Evolutionary conservation across 2,329 filamentous ascomycete species (phyloP).

Genomic region (Colletotrichum sp.): DNA sequence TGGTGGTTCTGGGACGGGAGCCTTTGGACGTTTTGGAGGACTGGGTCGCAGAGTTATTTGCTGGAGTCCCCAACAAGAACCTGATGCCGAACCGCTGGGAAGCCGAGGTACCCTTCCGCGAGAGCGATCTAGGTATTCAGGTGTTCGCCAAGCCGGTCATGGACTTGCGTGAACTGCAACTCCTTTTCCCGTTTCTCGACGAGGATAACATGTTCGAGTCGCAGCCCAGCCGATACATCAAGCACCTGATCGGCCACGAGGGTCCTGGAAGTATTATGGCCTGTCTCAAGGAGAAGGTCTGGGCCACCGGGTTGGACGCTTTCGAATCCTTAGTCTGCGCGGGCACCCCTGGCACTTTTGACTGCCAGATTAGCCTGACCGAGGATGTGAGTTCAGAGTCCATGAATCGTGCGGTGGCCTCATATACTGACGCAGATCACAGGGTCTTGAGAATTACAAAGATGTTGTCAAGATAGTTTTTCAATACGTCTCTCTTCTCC

Average conservation of each 20-base stretch:
- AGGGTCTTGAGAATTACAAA: conserved; percentile 79
- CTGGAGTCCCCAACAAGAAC: conserved; percentile 80
- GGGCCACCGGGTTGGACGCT: too few relatives aligned
- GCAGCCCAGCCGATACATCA: conserved; percentile 84
- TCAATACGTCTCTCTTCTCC: conserved; percentile 89
- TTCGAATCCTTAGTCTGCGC: too few relatives aligned
- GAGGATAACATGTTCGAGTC: conserved; percentile 80
- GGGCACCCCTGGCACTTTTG: conserved; percentile 78
- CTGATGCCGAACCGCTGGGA: conserved; percentile 66
- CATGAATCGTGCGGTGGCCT: too few relatives aligned
- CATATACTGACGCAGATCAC: conserved; percentile 23
- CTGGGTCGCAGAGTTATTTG: conserved; percentile 86
- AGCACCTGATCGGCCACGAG: conserved; percentile 90
- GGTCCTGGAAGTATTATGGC: conserved; percentile 91
- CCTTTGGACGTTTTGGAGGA: conserved; percentile 79
- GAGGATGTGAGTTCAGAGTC: conserved; percentile 81
- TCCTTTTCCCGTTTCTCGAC: conserved; percentile 85
- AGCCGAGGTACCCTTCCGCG: conserved; percentile 53
- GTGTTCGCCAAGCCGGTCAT: conserved; percentile 91
- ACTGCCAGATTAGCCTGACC: conserved; percentile 79
- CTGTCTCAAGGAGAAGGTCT: conserved; percentile 87
- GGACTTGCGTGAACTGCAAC: conserved; percentile 79
- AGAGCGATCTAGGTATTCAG: conserved; percentile 64
- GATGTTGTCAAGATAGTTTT: too few relatives aligned
- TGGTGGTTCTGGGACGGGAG: conserved; percentile 85